phyloP scores from a whole-genome alignment of 108 stramenopile species.

The Bacterosira constricta region DNA sequence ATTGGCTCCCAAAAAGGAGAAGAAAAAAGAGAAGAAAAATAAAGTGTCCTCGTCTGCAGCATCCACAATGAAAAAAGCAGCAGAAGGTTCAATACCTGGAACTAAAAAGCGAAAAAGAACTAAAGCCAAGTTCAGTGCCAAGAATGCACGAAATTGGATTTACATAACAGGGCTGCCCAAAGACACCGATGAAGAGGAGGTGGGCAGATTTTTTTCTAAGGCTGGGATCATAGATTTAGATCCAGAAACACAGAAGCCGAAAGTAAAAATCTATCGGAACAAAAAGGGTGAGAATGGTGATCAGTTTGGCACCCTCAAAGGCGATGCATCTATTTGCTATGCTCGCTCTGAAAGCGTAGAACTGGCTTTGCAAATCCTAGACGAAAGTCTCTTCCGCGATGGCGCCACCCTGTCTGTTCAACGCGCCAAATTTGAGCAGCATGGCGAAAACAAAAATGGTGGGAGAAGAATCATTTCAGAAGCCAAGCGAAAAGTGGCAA shows the following conservation, averaged over 20 bases:
- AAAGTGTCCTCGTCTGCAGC: neutral
- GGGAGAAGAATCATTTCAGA: slow-evolving; percentile 47
- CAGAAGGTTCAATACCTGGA: slow-evolving; percentile 9
- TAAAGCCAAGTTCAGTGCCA: slow-evolving; percentile 83
- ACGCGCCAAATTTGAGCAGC: slow-evolving; percentile 76
- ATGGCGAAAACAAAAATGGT: slow-evolving; percentile 19
- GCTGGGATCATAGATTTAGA: slow-evolving; percentile 91
- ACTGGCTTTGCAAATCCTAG: slow-evolving; percentile 88
- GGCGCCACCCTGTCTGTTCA: slow-evolving; percentile 52
- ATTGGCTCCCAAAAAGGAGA: slow-evolving; percentile 39
- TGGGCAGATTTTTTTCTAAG: slow-evolving; percentile 79
- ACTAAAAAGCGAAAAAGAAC: slow-evolving; percentile 73
- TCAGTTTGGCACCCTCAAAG: slow-evolving; percentile 69
- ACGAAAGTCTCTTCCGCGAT: slow-evolving; percentile 69
- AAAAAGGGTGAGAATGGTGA: slow-evolving; percentile 16
- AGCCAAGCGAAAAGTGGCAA: slow-evolving; percentile 79
- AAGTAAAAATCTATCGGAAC: slow-evolving; percentile 89
- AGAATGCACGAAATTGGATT: slow-evolving; percentile 84
- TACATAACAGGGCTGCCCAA: slow-evolving; percentile 90
- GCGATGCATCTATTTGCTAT: slow-evolving; percentile 95
- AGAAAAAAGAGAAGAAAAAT: slow-evolving; percentile 7
- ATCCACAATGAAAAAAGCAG: neutral
- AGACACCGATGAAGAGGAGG: slow-evolving; percentile 78
- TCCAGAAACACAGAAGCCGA: slow-evolving; percentile 88
- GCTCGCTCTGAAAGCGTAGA: slow-evolving; percentile 90